phyloP scores from a whole-genome alignment of 495 filamentous ascomycete genomes.

The Haplographium delicatum region DNA sequence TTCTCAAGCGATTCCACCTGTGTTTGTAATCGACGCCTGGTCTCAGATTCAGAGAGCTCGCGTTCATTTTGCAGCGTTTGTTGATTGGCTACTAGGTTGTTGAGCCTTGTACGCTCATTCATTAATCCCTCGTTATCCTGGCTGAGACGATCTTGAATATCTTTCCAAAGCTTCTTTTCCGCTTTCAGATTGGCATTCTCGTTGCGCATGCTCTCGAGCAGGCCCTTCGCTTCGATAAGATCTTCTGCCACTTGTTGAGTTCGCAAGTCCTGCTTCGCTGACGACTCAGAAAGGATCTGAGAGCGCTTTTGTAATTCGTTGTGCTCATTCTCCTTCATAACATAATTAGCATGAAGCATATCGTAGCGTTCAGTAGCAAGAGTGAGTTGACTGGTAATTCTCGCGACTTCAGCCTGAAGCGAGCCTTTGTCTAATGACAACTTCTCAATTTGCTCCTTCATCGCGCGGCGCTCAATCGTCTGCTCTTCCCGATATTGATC shows the following conservation, averaged over 20 bases:
- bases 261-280: slow-evolving; percentile 81
- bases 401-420: slow-evolving; percentile 72
- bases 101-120: slow-evolving; percentile 76
- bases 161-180: slow-evolving; percentile 87
- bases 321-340: slow-evolving; percentile 77
- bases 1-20: slow-evolving; percentile 71
- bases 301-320: slow-evolving; percentile 75
- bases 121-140: slow-evolving; percentile 81
- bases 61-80: slow-evolving; percentile 87
- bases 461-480: slow-evolving; percentile 64
- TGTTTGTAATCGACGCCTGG: slow-evolving; percentile 66
- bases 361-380: slow-evolving; percentile 78
- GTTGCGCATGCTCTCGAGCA: slow-evolving; percentile 80
- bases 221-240: slow-evolving; percentile 73
- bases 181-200: slow-evolving; percentile 91
- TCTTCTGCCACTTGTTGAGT: slow-evolving; percentile 93
- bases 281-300: slow-evolving; percentile 67
- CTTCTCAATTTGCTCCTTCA: slow-evolving; percentile 82
- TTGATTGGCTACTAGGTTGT: slow-evolving; percentile 69
- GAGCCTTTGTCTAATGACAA: slow-evolving; percentile 75
- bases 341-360: slow-evolving; percentile 84
- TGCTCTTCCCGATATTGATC: slow-evolving; percentile 86
- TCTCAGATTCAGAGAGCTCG: slow-evolving; percentile 78
- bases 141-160: slow-evolving; percentile 77
- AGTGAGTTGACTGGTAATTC: slow-evolving; percentile 72